These are phyloP conservation scores for Aspergillus sp. DNA, from an alignment of 2,329 filamentous ascomycete species.

Conservation along the genomic window DNA sequence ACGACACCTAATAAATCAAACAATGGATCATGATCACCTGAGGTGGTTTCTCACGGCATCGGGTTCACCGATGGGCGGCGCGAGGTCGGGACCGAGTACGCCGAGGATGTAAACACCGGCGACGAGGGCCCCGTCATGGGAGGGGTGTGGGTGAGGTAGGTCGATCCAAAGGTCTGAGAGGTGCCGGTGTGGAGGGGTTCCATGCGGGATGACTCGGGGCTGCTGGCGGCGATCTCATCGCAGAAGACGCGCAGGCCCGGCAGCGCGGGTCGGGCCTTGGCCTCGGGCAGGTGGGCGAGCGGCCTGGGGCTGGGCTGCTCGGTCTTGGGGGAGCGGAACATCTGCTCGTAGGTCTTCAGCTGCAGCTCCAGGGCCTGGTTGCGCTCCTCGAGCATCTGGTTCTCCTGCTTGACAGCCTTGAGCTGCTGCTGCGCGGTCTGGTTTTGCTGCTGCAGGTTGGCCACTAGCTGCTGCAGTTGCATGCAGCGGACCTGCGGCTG, in stretches of 20 bases:
- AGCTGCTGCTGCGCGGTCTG: conserved; percentile 34
- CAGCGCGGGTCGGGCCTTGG: conserved; percentile 32
- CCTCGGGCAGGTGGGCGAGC: conserved; percentile 25
- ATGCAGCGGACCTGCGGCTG: conserved; percentile 40
- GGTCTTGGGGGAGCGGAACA: conserved; percentile 37
- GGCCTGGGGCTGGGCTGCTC: conserved; percentile 28
- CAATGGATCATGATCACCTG: conserved; percentile 6
- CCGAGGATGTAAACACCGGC: conserved; percentile 30
- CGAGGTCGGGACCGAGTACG: conserved; percentile 26
- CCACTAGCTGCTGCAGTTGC: conserved; percentile 36
- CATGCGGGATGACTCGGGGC: conserved; percentile 23
- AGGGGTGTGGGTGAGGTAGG: conserved; percentile 32
- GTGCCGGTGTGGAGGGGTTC: conserved; percentile 24
- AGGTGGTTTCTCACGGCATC: conserved; percentile 14
- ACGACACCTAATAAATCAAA: conserved; percentile 11
- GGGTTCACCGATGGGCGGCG: conserved; percentile 30
- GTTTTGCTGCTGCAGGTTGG: conserved; percentile 37
- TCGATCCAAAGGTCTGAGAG: conserved; percentile 28
- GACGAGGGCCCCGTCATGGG: conserved; percentile 36
- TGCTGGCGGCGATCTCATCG: conserved; percentile 29
- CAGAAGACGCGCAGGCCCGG: conserved; percentile 37
- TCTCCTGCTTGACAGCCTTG: conserved; percentile 34
- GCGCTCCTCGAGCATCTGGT: conserved; percentile 33
- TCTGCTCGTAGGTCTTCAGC: conserved; percentile 38
- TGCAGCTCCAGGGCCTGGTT: conserved; percentile 38